phyloP scores from a whole-genome alignment of 257 asterid species.

The Knoxia roxburghii region DNA sequence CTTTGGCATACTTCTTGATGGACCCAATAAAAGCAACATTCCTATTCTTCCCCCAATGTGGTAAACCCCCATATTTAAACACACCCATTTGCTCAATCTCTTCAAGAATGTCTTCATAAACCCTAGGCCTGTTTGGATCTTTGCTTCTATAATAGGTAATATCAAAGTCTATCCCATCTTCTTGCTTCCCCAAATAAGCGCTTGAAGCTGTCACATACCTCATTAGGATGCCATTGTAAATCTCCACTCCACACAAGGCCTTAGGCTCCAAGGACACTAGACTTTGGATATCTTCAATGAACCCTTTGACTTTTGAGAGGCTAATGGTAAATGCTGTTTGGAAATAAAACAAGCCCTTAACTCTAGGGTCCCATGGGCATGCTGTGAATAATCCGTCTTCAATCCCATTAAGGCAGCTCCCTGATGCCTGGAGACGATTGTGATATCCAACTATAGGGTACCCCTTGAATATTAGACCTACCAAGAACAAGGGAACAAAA shows the following conservation, averaged over 20 bases:
- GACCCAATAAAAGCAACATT: constrained; percentile 23
- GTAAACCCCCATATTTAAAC: constrained; percentile 25
- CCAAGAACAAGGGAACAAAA: background rate
- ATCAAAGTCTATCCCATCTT: constrained; percentile 26
- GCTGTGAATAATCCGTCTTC: constrained; percentile 16
- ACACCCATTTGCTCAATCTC: constrained; percentile 25
- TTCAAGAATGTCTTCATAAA: constrained; percentile 24
- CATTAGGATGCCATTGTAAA: constrained; percentile 22
- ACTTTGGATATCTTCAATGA: constrained; percentile 19
- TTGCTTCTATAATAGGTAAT: constrained; percentile 24
- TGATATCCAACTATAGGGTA: constrained; percentile 25
- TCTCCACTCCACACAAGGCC: constrained; percentile 15
- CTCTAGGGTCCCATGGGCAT: constrained; percentile 28
- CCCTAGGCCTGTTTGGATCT: constrained; percentile 22
- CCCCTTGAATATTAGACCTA: constrained; percentile 18
- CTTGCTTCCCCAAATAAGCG: constrained; percentile 27
- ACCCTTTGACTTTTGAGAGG: constrained; percentile 21
- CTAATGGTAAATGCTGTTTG: constrained; percentile 21
- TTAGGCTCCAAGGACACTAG: constrained; percentile 15
- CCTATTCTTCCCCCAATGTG: constrained; percentile 33
- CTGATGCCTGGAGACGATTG: constrained; percentile 27
- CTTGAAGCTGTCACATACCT: constrained; percentile 24
- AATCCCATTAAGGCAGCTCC: constrained; percentile 21
- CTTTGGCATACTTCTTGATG: constrained; percentile 18
- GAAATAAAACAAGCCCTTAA: constrained; percentile 21